Conservation (phyloP, 352 stramenopile genomes). For the Phytopythium boreale region DNA sequence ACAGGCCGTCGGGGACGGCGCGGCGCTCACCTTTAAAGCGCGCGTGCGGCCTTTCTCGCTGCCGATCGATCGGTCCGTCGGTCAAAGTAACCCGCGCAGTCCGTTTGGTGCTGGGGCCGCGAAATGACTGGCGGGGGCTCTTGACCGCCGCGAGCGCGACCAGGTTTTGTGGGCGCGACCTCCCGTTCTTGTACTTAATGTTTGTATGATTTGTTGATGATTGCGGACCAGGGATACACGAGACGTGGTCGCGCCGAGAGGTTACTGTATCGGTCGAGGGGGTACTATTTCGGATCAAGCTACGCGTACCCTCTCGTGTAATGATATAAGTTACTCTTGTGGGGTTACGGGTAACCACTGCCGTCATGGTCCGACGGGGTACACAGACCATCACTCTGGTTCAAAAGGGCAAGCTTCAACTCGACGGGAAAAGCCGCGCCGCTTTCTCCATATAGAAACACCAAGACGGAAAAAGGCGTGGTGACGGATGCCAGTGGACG, state of each 20-base stretch:
- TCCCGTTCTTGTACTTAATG: slow-evolving; percentile 11
- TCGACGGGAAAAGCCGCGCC: not conserved
- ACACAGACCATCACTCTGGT: not conserved
- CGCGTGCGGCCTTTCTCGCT: not conserved
- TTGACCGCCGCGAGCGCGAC: slow-evolving; percentile 8
- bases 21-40: not conserved
- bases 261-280: too few relatives aligned
- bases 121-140: slow-evolving; percentile 5
- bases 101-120: too few relatives aligned
- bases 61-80: not conserved
- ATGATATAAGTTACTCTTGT: too few relatives aligned
- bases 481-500: not conserved
- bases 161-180: slow-evolving; percentile 25
- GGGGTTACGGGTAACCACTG: not conserved
- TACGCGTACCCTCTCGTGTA: too few relatives aligned
- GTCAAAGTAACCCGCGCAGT: too few relatives aligned
- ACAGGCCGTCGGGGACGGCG: not conserved
- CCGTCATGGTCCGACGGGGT: not conserved
- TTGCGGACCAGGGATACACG: not conserved
- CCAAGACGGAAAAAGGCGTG: not conserved
- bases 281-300: not conserved
- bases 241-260: not conserved
- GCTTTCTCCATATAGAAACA: not conserved
- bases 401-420: not conserved
- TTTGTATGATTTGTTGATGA: slow-evolving; percentile 21